These are phyloP conservation scores for Tricholoma sp. DNA, from an alignment of 768 basidiomycete genomes.

Conservation along the genomic window DNA sequence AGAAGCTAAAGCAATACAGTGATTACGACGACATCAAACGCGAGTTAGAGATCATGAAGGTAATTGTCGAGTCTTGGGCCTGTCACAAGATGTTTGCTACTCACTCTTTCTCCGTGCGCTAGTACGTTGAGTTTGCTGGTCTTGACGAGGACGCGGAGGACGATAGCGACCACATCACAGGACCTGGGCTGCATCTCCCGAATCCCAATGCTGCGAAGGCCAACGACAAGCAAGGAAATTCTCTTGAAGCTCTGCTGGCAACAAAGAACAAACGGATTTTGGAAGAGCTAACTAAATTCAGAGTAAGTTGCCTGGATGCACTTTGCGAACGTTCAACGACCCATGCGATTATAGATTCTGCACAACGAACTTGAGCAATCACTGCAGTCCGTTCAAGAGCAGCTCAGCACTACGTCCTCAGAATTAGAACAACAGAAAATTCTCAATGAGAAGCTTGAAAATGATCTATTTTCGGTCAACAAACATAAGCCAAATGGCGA, in stretches of 20 bases:
- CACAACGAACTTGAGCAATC: constrained; percentile 77
- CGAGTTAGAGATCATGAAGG: constrained; percentile 98
- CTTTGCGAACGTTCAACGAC: background rate
- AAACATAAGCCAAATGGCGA: constrained; percentile 40
- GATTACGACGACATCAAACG: constrained; percentile 99
- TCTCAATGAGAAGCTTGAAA: constrained; percentile 89
- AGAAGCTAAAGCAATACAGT: constrained; percentile 61
- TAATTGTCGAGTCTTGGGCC: constrained; percentile 21
- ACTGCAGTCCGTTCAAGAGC: constrained; percentile 49
- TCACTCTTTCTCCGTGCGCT: background rate
- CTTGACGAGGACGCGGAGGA: constrained; percentile 72
- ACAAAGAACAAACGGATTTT: constrained; percentile 90
- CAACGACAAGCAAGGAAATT: constrained; percentile 69
- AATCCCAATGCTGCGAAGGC: constrained; percentile 87
- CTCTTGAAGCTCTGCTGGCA: constrained; percentile 86
- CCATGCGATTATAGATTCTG: constrained; percentile 50
- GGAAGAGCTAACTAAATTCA: constrained; percentile 88
- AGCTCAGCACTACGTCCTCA: constrained; percentile 49
- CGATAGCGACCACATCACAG: constrained; percentile 38
- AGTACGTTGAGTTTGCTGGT: constrained; percentile 97
- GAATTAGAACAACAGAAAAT: constrained; percentile 75
- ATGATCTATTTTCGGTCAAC: constrained; percentile 81
- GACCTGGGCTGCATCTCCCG: constrained; percentile 63
- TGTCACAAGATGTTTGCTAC: background rate
- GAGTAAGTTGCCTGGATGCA: constrained; percentile 42